Evolutionary conservation across 2,329 filamentous ascomycete genomes (phyloP), one percentile per base, ranked within the genome.

Genomic region (Penicillium sp.): DNA sequence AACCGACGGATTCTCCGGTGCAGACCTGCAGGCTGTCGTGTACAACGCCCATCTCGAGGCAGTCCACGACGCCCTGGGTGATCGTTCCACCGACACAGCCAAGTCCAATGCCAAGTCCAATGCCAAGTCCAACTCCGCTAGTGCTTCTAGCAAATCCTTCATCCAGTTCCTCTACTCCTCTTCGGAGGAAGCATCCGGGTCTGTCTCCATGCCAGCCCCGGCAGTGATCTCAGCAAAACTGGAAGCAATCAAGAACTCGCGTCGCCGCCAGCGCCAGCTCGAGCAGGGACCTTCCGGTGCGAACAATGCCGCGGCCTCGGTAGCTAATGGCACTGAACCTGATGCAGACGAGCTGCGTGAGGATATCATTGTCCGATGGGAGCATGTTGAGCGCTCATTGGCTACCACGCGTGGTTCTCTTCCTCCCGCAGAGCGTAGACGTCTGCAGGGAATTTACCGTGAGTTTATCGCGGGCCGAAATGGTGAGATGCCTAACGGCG

Each of bases 31-130:
- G 74, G 94, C 93, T 0, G 83, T 99, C 7, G 87, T 97, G 43
- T 97, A 96, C 68, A 99, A 99, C 66, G 93, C 94, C 0, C 94
- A 99, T 73, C 83, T 99, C 6, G 93, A 97, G 77, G 94, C 94
- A 29, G 97, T 99, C 63, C 94, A 99, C 71, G 93, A 97, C 65
- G 87, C 96, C 2, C 83, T 99, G 0, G 88, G 86, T 53, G 85
- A 88, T 67, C 68, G 65, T 33, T 66, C 69, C 8, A 56, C 69
- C 0, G 62, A 62, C 9, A 55, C 58, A 19, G 80, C 86, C 31
- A 79, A 83, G 59, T 48, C 58, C 48, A 66, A 45, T 60, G 66
- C n/a, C n/a, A n/a, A n/a, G n/a, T n/a, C n/a, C 21, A 23, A 23
- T 23, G 2, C 41, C 62, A 75, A 67, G 35, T 67, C 72, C 29